Base-by-base conservation (phyloP, 495 filamentous ascomycete species). In the Trichoderma reesei region DNA sequence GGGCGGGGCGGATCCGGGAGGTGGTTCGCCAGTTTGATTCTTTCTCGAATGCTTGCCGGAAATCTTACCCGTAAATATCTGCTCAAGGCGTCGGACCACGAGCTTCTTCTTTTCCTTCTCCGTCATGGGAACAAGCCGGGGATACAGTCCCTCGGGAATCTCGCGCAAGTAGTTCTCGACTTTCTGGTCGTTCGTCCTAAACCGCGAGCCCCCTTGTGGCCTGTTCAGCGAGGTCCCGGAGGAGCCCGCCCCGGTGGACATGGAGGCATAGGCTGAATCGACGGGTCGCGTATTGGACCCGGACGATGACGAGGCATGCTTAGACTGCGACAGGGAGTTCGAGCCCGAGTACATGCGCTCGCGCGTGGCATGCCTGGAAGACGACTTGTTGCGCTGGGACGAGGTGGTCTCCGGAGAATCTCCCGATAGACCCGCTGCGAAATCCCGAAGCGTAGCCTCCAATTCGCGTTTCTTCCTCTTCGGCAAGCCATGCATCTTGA, bases 221-320 rank as follows among this genome's bases (percentile, higher is more conserved):
- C 60, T 67, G 34, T 64, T 67, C 34, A 68, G 64, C 34, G 69
- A 76, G 46, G 71, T 69, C 18, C 68, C 69, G 14, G 72, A 73
- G 0, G 77, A 73, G 60, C 77, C 73, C 3, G 77, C 78, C 0
- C 83, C 84, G 3, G 74, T 79, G 5, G 88, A 87, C 78, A 89
- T 83, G 37, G 89, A 90, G 6, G 82, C 86, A 74, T 91, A 91
- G 6, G 83, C 89, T 8, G 89, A 91, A 67, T 91, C 89, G 7
- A 85, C 76, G 13, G 79, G 80, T 62, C 79, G 80, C 14, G 79
- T 80, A 48, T 78, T 75, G 1, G 85, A 86, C 9, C 75, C 77
- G 10, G 84, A 79, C 0, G 78, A 76, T 1, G 79, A 82, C 0
- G 79, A 79, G 9, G 75, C 67, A 51, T 81, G 75, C 60, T 82